Evolutionary conservation across 805 yeast genomes (phyloP), one percentile per base, ranked within the genome.

Genomic region (Sungouiella thailandica): DNA sequence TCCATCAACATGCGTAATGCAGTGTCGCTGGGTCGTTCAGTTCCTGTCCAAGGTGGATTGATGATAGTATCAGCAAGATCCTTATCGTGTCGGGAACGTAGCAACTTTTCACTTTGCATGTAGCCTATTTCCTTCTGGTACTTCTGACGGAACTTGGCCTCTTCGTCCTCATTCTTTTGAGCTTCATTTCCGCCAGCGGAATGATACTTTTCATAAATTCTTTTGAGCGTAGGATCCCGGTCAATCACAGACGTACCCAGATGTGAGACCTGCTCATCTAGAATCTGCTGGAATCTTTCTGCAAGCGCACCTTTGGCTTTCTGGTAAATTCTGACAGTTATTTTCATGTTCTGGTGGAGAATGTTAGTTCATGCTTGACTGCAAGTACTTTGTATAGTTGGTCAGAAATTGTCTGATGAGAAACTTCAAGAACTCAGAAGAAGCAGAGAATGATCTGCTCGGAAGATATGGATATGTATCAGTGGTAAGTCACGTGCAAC

Each of bases 211-310:
- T 43, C 29, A 17, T 37, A 40, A 4, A 51, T 24, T 12, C 39
- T 28, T 13, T 38, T 36, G 12, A 53, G 28, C 3, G 46, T 31
- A n/a, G 52, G 52, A 24, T 55, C 54, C 5, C 33, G 37, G 16
- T 43, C 41, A 1, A 50, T 31, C 12, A 46, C 17, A 8, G 55
- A 47, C 7, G 46, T 28, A 5, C 40, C 12, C 9, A 52, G 32
- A 4, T 31, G 35, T 1, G 46, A 12, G 32, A 58, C 28, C 26
- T 62, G 53, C 20, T 50, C 52, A 17, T 57, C 64, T 5, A 65
- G 33, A 17, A 65, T 62, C 32, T 58, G 62, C 16, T 47, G 45
- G 36, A 65, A 60, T 24, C 70, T 41, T 15, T 51, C 53, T 0
- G 52, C 53, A 12, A 63, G 35, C 1, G 68, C 68, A 2, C 28